Evolutionary conservation across 345 rosid genomes (phyloP).

Genomic region (Gossypium rotundifolium): DNA sequence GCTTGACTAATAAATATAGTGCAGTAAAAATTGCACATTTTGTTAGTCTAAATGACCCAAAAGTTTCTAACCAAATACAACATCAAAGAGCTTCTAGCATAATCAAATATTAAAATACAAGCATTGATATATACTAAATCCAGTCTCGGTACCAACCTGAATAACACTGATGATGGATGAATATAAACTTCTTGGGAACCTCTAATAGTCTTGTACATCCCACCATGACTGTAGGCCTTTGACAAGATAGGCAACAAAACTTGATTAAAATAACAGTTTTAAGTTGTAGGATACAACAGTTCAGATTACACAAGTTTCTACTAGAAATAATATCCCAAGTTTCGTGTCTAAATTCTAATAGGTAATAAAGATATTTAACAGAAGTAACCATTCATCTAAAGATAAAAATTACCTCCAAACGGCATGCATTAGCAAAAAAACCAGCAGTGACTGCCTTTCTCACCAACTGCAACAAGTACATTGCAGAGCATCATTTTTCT

Average conservation of each 20-base stretch:
- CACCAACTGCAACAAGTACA: constrained; percentile 45
- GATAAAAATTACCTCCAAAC: constrained; percentile 42
- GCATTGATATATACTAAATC: background rate
- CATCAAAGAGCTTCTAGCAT: background rate
- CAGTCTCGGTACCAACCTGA: constrained; percentile 52
- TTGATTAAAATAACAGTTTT: constrained; percentile 10
- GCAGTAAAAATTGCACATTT: background rate
- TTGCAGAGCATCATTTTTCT: background rate
- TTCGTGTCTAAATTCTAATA: background rate
- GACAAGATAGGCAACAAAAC: constrained; percentile 8
- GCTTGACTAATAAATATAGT: background rate
- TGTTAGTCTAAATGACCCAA: background rate
- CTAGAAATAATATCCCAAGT: background rate
- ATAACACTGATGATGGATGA: constrained; percentile 86
- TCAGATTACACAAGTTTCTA: constrained; percentile 1
- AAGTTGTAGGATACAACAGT: background rate
- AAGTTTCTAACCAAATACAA: background rate
- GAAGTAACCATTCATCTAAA: background rate
- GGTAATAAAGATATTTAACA: background rate
- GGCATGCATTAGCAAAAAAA: constrained; percentile 87
- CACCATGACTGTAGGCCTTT: constrained; percentile 67
- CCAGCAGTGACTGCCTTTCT: constrained; percentile 86
- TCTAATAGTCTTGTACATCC: constrained; percentile 80
- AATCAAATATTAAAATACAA: background rate
- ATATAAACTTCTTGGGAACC: constrained; percentile 85